Percentiles rank a stretch among this genome's conserved stretches.
Conservation (phyloP, 768 basidiomycete species). For the Lentinula sp. region DNA sequence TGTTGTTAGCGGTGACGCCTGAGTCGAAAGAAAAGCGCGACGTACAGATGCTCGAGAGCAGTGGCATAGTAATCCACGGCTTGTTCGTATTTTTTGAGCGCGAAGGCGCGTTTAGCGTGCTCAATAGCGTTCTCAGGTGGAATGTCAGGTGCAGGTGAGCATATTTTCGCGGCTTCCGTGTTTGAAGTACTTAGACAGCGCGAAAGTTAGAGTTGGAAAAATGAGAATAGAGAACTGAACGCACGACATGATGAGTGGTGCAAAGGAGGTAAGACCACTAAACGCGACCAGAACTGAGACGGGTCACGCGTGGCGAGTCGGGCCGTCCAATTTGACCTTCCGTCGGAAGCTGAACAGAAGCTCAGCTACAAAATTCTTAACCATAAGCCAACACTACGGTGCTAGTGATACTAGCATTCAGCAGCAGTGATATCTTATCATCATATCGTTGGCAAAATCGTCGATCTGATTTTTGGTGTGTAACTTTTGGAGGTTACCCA, state of each 20-base stretch:
- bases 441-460: too few species aligned
- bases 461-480: too few species aligned
- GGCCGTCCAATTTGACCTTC: not conserved
- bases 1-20: not conserved
- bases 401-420: too few species aligned
- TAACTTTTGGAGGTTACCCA: too few species aligned
- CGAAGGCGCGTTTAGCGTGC: conserved; percentile 83
- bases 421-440: too few species aligned
- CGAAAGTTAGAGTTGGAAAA: not conserved
- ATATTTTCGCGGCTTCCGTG: not conserved
- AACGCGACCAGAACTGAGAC: not conserved
- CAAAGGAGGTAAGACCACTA: not conserved
- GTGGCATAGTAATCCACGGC: conserved; percentile 80
- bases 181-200: not conserved
- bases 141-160: conserved; percentile 5
- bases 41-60: conserved; percentile 80
- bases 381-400: too few species aligned
- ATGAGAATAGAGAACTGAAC: not conserved
- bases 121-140: conserved; percentile 59
- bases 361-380: too few species aligned
- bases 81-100: conserved; percentile 80
- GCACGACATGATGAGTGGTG: not conserved
- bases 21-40: conserved; percentile 23
- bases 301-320: not conserved
- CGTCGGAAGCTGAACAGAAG: not conserved